A percentile compares a stretch with the other conserved stretches of the same genome.
Conservation (phyloP, 345 rosid species). For the Brassica cretica region DNA sequence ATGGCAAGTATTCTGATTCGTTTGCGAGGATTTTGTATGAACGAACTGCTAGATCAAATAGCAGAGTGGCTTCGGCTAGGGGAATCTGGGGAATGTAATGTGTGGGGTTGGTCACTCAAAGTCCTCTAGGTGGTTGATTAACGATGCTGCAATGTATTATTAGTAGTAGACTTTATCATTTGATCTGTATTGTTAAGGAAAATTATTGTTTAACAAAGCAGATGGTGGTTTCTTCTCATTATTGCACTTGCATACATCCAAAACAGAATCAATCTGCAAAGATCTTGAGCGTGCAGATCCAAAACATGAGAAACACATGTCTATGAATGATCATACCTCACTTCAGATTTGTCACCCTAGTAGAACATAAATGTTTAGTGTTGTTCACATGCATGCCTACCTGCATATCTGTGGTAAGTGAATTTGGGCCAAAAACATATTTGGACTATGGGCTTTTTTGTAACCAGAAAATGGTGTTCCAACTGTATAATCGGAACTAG, state of each 20-base stretch:
- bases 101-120: not conserved
- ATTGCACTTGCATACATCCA: not conserved
- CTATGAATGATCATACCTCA: not conserved
- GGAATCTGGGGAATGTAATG: constrained; percentile 91
- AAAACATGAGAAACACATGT: not conserved
- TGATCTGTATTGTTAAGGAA: constrained; percentile 17
- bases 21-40: constrained; percentile 92
- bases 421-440: not conserved
- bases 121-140: constrained; percentile 2
- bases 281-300: not conserved
- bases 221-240: constrained; percentile 17
- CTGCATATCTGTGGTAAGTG: not conserved
- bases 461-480: not conserved
- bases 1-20: constrained; percentile 78
- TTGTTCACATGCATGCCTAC: not conserved
- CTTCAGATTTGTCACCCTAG: not conserved
- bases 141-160: constrained; percentile 14
- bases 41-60: constrained; percentile 84
- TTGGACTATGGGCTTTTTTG: not conserved
- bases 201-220: constrained; percentile 8
- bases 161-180: constrained; percentile 14
- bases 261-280: not conserved
- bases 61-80: constrained; percentile 76
- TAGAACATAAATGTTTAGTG: not conserved
- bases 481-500: not conserved